Base-by-base conservation (phyloP, 1,284 basidiomycete species). In the Fomitopsis schrenkii region DNA sequence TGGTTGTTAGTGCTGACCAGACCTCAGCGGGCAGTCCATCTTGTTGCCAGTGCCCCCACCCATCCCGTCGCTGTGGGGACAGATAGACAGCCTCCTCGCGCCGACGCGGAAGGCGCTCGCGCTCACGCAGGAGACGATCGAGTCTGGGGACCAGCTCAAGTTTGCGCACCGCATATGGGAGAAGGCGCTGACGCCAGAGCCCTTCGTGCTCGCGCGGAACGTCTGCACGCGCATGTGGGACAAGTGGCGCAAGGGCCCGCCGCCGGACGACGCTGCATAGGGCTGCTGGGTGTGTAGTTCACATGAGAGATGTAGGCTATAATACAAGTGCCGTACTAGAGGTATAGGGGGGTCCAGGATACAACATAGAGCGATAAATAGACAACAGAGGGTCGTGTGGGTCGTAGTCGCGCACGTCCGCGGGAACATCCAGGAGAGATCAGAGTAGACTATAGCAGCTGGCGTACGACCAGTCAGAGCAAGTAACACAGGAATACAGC, bases 141-240 rank as follows among this genome's bases (percentile, higher is more conserved):
- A 59, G 12, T 67, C 67, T 0, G 75, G 75, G 8, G 63, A 67
- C 26, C 72, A 74, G 61, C 30, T 36, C 36, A 63, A 69, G 58
- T 65, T 76, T 30, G 68, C 65, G 12, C 55, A 59, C 22, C 68
- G 69, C 22, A 62, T 75, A 42, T 69, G 64, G 66, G 72, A 73
- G 60, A 75, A 73, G 58, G 69, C 73, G n/a, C 53, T 60, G 55
- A 70, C 68, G 4, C 64, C 67, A 44, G 70, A 74, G 59, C 74
- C 75, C 12, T 68, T 68, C 61, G 63, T 64, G 40, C 69, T 76
- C 12, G 72, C 70, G 46, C 65, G 68, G 35, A 70, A 70, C 22
- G 71, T 70, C 2, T 66, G 68, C 57, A 59, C 60, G 53, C 64
- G 69, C 58, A 68, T 73, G 59, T 74, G 71, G 72, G 68, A 70